Evolutionary conservation across 768 basidiomycete species (phyloP).

Genomic region (Mycena belliarum): DNA sequence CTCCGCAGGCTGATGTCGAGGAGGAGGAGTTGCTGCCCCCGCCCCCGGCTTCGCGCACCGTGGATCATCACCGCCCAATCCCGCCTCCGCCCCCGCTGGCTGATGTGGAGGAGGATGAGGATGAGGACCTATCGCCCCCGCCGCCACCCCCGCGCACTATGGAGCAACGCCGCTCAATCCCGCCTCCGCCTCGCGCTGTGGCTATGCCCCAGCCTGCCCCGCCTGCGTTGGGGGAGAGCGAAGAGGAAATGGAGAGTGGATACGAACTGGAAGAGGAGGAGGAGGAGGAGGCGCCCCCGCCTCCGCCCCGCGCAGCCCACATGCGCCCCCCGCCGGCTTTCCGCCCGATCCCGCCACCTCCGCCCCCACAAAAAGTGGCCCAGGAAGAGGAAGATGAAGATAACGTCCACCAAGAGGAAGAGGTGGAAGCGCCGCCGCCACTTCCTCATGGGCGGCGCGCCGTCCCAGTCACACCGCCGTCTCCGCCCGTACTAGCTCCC

Average conservation of each 20-base stretch:
- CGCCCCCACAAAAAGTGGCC: conserved; percentile 8
- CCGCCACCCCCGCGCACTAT: background rate
- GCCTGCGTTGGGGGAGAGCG: conserved; percentile 5
- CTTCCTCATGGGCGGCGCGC: conserved; percentile 6
- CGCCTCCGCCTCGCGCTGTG: conserved; percentile 6
- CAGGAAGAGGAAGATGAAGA: conserved; percentile 22
- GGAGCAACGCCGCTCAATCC: conserved; percentile 11
- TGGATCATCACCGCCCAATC: conserved; percentile 5
- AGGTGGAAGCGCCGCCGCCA: conserved; percentile 14
- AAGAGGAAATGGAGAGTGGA: conserved; percentile 13
- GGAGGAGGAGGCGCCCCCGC: conserved; percentile 19
- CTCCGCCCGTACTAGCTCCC: background rate
- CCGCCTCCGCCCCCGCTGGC: conserved; percentile 13
- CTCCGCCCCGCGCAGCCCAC: conserved; percentile 8
- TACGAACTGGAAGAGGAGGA: conserved; percentile 21
- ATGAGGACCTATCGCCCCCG: background rate
- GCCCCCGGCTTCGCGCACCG: conserved; percentile 16
- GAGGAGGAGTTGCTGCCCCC: conserved; percentile 20
- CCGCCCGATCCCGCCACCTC: conserved; percentile 15
- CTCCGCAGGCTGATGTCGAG: background rate
- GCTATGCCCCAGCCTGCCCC: conserved; percentile 13
- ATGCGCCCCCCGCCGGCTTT: conserved; percentile 2
- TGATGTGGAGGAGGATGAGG: conserved; percentile 6
- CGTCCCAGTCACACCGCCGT: background rate
- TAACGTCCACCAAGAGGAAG: too few species aligned